Percentiles rank a stretch among this genome's conserved stretches.
phyloP scores from a whole-genome alignment of 2,329 filamentous ascomycete genomes.

The Fusarium odoratissimum region DNA sequence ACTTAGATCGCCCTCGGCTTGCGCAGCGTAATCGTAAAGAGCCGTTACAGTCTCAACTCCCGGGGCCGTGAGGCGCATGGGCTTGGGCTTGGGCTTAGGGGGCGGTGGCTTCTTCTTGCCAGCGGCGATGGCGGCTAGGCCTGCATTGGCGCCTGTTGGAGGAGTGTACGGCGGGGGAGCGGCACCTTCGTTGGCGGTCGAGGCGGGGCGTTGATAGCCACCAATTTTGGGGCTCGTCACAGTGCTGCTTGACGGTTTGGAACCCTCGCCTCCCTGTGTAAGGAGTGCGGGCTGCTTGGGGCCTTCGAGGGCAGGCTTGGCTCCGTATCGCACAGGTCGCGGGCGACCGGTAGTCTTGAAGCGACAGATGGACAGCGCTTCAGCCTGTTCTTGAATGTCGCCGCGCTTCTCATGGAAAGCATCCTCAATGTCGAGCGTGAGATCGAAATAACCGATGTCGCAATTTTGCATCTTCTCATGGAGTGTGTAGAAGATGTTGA shows the following conservation, averaged over 20 bases:
- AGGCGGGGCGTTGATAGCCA: slow-evolving; percentile 50
- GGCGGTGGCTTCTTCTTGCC: slow-evolving; percentile 77
- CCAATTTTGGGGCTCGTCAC: slow-evolving; percentile 45
- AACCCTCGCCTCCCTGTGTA: slow-evolving; percentile 61
- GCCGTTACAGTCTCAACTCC: slow-evolving; percentile 85
- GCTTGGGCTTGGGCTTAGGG: slow-evolving; percentile 77
- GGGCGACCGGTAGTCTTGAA: slow-evolving; percentile 89
- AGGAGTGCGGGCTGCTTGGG: slow-evolving; percentile 62
- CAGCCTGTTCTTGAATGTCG: slow-evolving; percentile 85
- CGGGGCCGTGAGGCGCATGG: slow-evolving; percentile 74
- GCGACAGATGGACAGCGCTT: slow-evolving; percentile 85
- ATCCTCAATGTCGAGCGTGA: slow-evolving; percentile 90
- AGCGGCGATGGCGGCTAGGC: slow-evolving; percentile 61
- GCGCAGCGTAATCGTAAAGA: slow-evolving; percentile 95
- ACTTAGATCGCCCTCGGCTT: slow-evolving; percentile 92
- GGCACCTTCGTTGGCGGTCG: slow-evolving; percentile 60
- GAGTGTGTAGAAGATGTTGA: slow-evolving; percentile 98
- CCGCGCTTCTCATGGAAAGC: slow-evolving; percentile 91
- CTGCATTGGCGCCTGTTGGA: slow-evolving; percentile 53
- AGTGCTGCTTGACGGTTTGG: slow-evolving; percentile 38
- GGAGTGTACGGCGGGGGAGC: slow-evolving; percentile 79
- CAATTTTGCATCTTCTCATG: slow-evolving; percentile 98
- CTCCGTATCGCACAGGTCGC: slow-evolving; percentile 68
- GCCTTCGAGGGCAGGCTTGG: slow-evolving; percentile 64
- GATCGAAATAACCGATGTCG: slow-evolving; percentile 97